Percentiles rank a stretch among this genome's conserved stretches.
Conservation (phyloP, 148 eudicot genomes). For the Arbutus unedo region DNA sequence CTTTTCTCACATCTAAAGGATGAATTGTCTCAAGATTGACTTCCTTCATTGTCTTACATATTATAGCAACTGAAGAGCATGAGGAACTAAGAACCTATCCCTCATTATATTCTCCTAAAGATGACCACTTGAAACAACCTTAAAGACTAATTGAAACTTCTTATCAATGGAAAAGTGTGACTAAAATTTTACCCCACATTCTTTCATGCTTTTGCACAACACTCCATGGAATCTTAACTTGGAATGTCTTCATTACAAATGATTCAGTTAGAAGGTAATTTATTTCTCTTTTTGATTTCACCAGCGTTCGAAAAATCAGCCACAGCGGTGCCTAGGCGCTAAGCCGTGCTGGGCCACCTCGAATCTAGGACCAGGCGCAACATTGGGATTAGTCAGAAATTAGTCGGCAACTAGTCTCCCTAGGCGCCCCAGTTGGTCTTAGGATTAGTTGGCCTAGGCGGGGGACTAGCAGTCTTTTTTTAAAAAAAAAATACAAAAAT, state of each 20-base stretch:
- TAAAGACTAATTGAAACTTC: not conserved
- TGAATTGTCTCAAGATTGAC: not conserved
- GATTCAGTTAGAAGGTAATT: not conserved
- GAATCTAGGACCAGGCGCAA: no score
- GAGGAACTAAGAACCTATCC: not conserved
- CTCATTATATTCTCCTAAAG: not conserved
- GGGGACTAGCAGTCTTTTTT: no score
- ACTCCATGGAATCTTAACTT: not conserved
- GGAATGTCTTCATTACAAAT: not conserved
- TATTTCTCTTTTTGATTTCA: not conserved
- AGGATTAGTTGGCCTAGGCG: no score
- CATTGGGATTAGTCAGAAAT: no score
- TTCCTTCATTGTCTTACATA: not conserved
- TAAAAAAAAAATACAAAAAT: no score
- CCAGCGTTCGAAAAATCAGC: no score
- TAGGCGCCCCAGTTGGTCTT: no score
- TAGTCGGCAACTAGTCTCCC: no score
- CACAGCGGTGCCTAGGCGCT: no score
- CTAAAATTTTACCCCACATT: not conserved
- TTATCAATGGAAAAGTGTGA: not conserved
- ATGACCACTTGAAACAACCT: not conserved
- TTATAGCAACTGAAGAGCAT: constrained; percentile 7
- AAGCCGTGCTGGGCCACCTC: no score
- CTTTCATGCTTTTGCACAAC: not conserved
- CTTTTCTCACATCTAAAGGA: not conserved